A percentile compares a stretch with the other conserved stretches of the same genome.
Evolutionary conservation across 495 filamentous ascomycete species (phyloP).

Genomic region (Xylaria telfairii): DNA sequence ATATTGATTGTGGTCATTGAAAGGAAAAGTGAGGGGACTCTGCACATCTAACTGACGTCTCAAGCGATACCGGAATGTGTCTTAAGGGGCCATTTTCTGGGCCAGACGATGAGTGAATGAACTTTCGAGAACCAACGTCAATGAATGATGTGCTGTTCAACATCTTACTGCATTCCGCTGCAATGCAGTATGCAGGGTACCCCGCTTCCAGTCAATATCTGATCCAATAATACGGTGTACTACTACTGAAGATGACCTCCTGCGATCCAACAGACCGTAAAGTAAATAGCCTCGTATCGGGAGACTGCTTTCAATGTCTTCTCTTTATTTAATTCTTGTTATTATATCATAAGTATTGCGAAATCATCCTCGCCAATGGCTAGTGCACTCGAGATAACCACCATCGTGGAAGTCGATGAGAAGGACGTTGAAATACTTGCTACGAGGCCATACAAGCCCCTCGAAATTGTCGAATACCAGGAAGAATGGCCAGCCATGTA

Average conservation of each 20-base stretch:
- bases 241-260: too few relatives aligned
- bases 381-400: not conserved
- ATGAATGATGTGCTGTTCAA: not conserved
- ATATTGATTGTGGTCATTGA: not conserved
- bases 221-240: too few relatives aligned
- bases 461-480: slow-evolving; percentile 51
- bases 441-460: slow-evolving; percentile 31
- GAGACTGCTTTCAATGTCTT: not conserved
- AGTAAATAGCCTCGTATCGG: too few relatives aligned
- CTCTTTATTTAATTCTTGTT: not conserved
- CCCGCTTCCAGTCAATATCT: not conserved
- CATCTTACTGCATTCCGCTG: not conserved
- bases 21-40: not conserved
- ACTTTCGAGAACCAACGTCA: not conserved
- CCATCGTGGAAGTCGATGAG: not conserved
- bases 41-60: too few relatives aligned
- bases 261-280: not conserved
- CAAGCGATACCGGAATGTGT: too few relatives aligned
- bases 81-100: not conserved
- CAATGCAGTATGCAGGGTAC: not conserved
- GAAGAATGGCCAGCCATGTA: slow-evolving; percentile 51
- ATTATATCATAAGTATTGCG: not conserved
- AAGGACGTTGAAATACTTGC: slow-evolving; percentile 27
- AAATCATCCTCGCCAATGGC: not conserved
- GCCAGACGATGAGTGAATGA: not conserved